Conservation (phyloP, 495 filamentous ascomycete species). For the Podospora pseudocomata region DNA sequence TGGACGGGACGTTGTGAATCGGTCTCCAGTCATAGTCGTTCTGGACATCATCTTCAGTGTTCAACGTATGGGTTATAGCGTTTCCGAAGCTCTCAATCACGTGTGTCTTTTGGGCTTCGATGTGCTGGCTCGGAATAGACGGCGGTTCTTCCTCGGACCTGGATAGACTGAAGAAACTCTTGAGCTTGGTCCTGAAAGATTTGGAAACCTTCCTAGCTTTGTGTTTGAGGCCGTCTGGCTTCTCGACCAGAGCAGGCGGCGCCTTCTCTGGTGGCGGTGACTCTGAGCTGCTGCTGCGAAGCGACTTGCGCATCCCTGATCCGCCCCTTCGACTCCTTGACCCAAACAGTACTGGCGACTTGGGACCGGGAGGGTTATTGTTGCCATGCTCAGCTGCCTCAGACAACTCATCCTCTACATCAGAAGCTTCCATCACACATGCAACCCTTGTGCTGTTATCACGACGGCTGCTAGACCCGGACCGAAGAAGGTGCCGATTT, state of each 20-base stretch:
- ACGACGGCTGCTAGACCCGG: conserved; percentile 33
- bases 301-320: conserved; percentile 54
- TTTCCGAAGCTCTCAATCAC: conserved; percentile 32
- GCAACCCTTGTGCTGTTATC: conserved; percentile 36
- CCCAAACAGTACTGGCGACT: conserved; percentile 49
- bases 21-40: conserved; percentile 30
- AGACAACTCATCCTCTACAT: conserved; percentile 9
- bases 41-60: neutral
- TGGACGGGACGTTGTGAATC: conserved; percentile 41
- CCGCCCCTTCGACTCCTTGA: conserved; percentile 44
- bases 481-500: conserved; percentile 29
- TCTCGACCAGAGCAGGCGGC: conserved; percentile 15
- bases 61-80: conserved; percentile 4
- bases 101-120: conserved; percentile 48
- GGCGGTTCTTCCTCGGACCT: conserved; percentile 40
- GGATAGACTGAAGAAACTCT: conserved; percentile 53
- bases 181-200: conserved; percentile 59
- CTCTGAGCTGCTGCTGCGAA: conserved; percentile 44
- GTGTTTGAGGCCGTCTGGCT: conserved; percentile 41
- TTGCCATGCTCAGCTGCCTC: conserved; percentile 2
- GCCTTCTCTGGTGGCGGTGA: conserved; percentile 27
- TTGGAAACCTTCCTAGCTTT: conserved; percentile 59
- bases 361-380: conserved; percentile 29
- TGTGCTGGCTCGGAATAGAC: conserved; percentile 47
- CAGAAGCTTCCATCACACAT: neutral